Evolutionary conservation across 352 stramenopile species (phyloP), one percentile per base, ranked within the genome.

Genomic region (Phytophthora megakarya): DNA sequence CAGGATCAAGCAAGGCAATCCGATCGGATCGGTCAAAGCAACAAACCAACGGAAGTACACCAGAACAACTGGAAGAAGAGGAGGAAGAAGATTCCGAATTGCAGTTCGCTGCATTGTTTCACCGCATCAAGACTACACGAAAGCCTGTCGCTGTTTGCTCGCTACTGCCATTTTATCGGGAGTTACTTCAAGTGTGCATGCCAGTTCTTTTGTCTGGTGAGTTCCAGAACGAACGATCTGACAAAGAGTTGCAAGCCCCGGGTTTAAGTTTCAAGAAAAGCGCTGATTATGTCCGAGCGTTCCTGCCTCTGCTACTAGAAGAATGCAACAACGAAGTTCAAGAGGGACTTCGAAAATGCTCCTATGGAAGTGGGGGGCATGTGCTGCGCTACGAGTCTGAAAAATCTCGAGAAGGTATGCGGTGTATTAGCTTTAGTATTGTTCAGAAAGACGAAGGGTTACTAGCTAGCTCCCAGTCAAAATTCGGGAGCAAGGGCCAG

Each of bases 241-340:
- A 91, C 42, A 73, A 80, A 25, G 74, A 84, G 46, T 53, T 95
- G 1, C 25, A 67, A 19, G 65, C 73, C 1, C 88, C 88, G 2
- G 59, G 55, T 0, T 65, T 93, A 15, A 91, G 67, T 21, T 96
- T 92, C 50, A 76, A 63, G 25, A 90, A 82, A 55, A 89, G 69
- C 16, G 75, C 75, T 2, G 86, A 92, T 12, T 96, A 96, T 48
- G 73, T 89, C 8, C 81, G 80, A 49, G 69, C 86, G n/a, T 96
- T 93, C 39, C 62, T 92, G 6, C 88, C 88, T 0, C 60, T 96
- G 16, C 67, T 96, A 35, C 47, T 96, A 0, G 88, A 95, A 73
- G 88, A 96, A 66, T 89, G 80, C 30, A 86, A 84, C 64, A 92
- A 89, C 21, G 88, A 95, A 60, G 66, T 96, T 22, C 78, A 90